These are phyloP conservation scores for Melaleuca quinquenervia DNA, from an alignment of 345 rosid genomes.

Conservation along the genomic window DNA sequence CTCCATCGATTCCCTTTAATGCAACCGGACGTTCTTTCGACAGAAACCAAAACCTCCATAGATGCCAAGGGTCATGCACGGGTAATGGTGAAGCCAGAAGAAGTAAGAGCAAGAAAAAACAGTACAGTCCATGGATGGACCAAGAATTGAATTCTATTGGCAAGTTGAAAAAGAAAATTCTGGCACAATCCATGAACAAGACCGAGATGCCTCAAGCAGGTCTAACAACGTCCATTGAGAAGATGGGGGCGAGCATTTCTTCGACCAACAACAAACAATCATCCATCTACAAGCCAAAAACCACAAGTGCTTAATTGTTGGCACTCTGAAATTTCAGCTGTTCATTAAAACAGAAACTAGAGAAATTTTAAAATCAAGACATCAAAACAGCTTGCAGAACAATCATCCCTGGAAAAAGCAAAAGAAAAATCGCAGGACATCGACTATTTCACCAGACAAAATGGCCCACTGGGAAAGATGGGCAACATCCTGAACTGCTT, in stretches of 20 bases:
- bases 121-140: background rate
- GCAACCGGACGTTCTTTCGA: background rate
- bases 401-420: background rate
- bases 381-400: background rate
- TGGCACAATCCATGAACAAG: background rate
- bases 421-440: background rate
- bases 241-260: slow-evolving; percentile 2
- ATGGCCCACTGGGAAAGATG: background rate
- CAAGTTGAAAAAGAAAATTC: background rate
- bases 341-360: background rate
- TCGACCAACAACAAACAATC: slow-evolving; percentile 20
- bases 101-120: background rate
- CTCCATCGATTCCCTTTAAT: background rate
- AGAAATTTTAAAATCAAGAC: background rate
- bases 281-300: slow-evolving; percentile 54
- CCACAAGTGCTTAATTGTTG: background rate
- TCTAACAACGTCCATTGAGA: background rate
- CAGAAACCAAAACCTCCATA: background rate
- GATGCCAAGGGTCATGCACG: background rate
- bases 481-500: background rate
- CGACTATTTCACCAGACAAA: background rate
- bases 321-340: background rate
- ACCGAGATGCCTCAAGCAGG: background rate
- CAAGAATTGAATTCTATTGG: background rate
- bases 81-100: background rate